Percentiles rank a stretch among this genome's conserved stretches.
Evolutionary conservation across 169 alveolate species (phyloP).

Genomic region (Cryptosporidium ubiquitum): DNA sequence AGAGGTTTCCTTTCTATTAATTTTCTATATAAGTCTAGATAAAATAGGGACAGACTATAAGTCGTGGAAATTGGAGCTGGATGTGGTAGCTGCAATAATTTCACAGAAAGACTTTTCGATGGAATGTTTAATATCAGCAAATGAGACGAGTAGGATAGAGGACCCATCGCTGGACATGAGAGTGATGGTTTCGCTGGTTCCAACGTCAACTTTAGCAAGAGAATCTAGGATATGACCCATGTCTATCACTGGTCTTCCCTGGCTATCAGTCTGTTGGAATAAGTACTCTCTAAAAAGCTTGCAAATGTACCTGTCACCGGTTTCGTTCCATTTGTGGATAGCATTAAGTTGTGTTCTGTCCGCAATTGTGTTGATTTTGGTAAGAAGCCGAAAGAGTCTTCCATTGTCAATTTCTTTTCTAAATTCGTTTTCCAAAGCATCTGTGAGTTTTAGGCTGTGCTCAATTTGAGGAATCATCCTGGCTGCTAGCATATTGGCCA

Average conservation of each 20-base stretch:
- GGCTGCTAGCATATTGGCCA: slow-evolving; percentile 73
- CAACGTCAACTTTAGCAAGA: slow-evolving; percentile 71
- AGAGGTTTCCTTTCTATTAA: not conserved
- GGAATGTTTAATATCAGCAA: slow-evolving; percentile 60
- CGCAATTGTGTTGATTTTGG: slow-evolving; percentile 68
- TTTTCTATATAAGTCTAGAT: slow-evolving; percentile 18
- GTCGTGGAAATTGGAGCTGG: slow-evolving; percentile 44
- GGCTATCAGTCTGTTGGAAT: slow-evolving; percentile 70
- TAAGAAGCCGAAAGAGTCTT: slow-evolving; percentile 52
- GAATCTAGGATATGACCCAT: slow-evolving; percentile 71
- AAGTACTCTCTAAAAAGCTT: slow-evolving; percentile 64
- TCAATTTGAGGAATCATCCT: slow-evolving; percentile 74
- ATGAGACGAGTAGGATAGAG: slow-evolving; percentile 55
- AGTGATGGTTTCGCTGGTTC: slow-evolving; percentile 69
- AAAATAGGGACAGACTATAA: not conserved
- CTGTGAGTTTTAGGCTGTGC: slow-evolving; percentile 64
- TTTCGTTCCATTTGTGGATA: slow-evolving; percentile 71
- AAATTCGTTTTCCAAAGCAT: slow-evolving; percentile 70
- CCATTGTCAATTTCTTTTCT: slow-evolving; percentile 70
- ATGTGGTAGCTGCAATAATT: slow-evolving; percentile 62
- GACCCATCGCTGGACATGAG: slow-evolving; percentile 73
- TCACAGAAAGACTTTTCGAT: slow-evolving; percentile 66
- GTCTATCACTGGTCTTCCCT: slow-evolving; percentile 68
- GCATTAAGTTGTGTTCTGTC: slow-evolving; percentile 72
- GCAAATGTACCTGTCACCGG: slow-evolving; percentile 68